Evolutionary conservation across 345 rosid genomes (phyloP).

Genomic region (Syzygium jambos): DNA sequence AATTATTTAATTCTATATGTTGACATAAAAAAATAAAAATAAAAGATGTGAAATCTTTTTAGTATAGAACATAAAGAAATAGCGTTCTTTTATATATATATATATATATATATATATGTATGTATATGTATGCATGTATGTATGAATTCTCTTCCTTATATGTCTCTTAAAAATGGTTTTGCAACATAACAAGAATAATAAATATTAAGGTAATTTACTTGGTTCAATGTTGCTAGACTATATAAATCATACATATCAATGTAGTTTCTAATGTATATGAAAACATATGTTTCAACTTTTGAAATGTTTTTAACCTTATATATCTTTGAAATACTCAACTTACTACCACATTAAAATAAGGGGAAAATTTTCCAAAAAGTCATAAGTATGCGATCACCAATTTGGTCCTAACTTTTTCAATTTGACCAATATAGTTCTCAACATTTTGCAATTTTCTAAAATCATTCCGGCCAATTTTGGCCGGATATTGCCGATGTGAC

Average conservation of each 20-base stretch:
- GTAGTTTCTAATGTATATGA: not conserved
- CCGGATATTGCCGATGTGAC: rapidly evolving
- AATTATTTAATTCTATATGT: not conserved
- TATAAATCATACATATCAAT: not conserved
- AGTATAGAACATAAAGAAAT: not conserved
- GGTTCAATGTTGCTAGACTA: not conserved
- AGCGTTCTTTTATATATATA: not conserved
- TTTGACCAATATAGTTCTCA: not conserved
- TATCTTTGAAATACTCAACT: not conserved
- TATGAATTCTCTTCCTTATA: not conserved
- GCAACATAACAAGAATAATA: not conserved
- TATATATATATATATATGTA: no score
- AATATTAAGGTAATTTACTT: not conserved
- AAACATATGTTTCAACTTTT: not conserved
- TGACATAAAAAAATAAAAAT: not conserved
- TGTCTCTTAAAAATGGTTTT: not conserved
- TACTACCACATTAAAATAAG: not conserved
- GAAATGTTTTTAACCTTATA: not conserved
- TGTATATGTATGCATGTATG: no score
- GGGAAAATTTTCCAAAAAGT: not conserved
- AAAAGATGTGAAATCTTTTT: not conserved
- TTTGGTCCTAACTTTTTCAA: no score
- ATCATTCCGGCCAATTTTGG: rapidly evolving
- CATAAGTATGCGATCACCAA: rapidly evolving
- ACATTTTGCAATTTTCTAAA: not conserved